Evolutionary conservation across 2,329 filamentous ascomycete species (phyloP), one percentile per base, ranked within the genome.

Genomic region (Colletotrichum liaoningense): DNA sequence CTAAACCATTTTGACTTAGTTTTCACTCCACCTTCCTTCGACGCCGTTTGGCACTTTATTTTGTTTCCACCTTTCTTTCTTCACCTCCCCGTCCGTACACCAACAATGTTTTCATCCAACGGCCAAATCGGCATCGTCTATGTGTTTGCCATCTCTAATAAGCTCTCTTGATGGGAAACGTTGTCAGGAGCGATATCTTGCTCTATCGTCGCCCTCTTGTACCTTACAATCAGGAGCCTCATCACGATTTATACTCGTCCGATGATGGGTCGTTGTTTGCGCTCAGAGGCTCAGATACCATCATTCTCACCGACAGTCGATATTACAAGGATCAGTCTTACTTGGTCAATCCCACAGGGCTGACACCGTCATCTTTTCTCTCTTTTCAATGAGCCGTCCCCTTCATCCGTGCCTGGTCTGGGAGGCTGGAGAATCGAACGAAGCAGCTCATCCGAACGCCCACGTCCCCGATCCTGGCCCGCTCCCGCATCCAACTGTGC

Each of bases 291-390:
- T 30, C 33, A 58, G 4, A 59, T 19, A n/a, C 1, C 9, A 26
- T 7, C 16, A 28, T 33, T 22, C 62, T 59, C 58, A 56, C 66
- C 54, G 66, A 63, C 69, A 33, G 30, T 54, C 49, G 22, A 26
- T 64, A 35, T 60, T 46, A 54, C 70, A 35, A 52, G 70, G 59
- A 64, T 73, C 7, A 16, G 59, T 65, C 70, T 73, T 64, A 64
- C 55, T 69, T 33, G 38, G 22, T n/a, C 59, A 42, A 64, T 65
- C 5, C 33, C 52, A 60, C 70, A 69, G n/a, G 59, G 70, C 66
- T 73, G 70, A 73, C 70, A 14, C 26, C 54, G 19, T 63, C 42
- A 60, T 69, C 54, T 26, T 69, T 12, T 42, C 65, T 59, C 55
- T 67, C 7, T 49, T 6, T 49, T 62, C 65, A 54, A 57, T 71